Percentiles rank a stretch among this genome's conserved stretches.
These are phyloP conservation scores for Barbatosphaeria neglecta DNA, from an alignment of 495 filamentous ascomycete species.

Conservation along the genomic window DNA sequence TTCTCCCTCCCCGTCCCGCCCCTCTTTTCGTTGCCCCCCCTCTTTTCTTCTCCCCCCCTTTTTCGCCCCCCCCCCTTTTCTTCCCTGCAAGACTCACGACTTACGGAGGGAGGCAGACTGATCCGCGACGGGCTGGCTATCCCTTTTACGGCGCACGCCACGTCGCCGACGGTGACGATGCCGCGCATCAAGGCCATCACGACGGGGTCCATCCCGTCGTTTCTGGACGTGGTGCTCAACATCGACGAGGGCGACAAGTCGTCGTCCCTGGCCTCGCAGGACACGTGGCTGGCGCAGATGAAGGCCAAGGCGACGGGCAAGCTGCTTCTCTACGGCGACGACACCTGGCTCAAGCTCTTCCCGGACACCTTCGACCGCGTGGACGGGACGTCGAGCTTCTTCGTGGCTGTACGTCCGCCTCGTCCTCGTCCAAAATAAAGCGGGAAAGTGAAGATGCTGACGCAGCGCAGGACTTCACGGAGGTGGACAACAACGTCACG, in stretches of 20 bases:
- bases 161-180: slow-evolving; percentile 96
- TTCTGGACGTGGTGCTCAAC: slow-evolving; percentile 93
- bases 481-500: slow-evolving; percentile 97
- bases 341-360: slow-evolving; percentile 97
- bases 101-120: slow-evolving; percentile 42
- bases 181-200: slow-evolving; percentile 95
- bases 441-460: background rate
- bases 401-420: slow-evolving; percentile 83
- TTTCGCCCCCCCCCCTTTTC: background rate
- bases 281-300: slow-evolving; percentile 92
- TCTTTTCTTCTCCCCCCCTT: too few species aligned
- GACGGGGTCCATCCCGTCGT: slow-evolving; percentile 90
- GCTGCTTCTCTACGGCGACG: slow-evolving; percentile 91
- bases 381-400: slow-evolving; percentile 95
- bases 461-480: slow-evolving; percentile 71
- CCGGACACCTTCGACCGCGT: slow-evolving; percentile 71
- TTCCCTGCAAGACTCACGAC: background rate
- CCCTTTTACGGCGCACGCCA: slow-evolving; percentile 93
- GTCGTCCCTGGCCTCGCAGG: slow-evolving; percentile 73
- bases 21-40: too few species aligned
- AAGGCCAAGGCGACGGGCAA: slow-evolving; percentile 57
- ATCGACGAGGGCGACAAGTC: slow-evolving; percentile 89
- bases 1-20: background rate
- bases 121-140: slow-evolving; percentile 73
- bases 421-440: background rate